Evolutionary conservation across 768 basidiomycete genomes (phyloP).

Genomic region (Agaricus blazei): DNA sequence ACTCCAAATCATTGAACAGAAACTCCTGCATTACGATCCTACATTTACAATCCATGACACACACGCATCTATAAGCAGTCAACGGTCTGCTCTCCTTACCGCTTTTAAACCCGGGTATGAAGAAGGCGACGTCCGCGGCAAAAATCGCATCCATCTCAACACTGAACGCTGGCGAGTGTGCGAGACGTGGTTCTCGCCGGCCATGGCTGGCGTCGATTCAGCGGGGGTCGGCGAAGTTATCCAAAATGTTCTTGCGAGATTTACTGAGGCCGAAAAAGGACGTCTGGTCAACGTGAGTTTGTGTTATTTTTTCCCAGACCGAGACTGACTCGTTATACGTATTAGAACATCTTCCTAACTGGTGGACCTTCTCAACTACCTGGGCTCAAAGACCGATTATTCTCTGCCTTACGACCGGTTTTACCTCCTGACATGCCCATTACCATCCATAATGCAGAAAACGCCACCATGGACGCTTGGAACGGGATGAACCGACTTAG

Average conservation of each 20-base stretch:
- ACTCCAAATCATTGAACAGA: constrained; percentile 70
- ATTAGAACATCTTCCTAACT: constrained; percentile 84
- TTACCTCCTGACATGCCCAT: constrained; percentile 81
- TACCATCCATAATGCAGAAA: constrained; percentile 52
- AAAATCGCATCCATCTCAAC: constrained; percentile 80
- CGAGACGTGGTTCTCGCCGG: constrained; percentile 89
- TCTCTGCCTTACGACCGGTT: constrained; percentile 74
- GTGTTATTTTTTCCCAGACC: background rate
- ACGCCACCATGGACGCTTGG: constrained; percentile 82
- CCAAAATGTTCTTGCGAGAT: constrained; percentile 74
- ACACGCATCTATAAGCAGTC: constrained; percentile 68
- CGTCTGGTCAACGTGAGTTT: constrained; percentile 68
- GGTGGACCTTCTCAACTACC: constrained; percentile 77
- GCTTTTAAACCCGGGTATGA: constrained; percentile 81
- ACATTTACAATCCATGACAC: constrained; percentile 80
- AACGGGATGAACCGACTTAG: constrained; percentile 84
- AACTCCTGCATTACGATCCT: constrained; percentile 80
- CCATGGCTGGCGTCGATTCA: constrained; percentile 92
- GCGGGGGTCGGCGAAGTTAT: constrained; percentile 93
- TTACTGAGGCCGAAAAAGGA: constrained; percentile 60
- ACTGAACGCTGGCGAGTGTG: constrained; percentile 88
- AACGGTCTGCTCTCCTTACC: constrained; percentile 79
- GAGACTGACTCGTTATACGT: background rate
- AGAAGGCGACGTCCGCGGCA: constrained; percentile 59
- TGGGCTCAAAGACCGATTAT: constrained; percentile 61